Evolutionary conservation across 345 rosid genomes (phyloP).

Genomic region (Pugionium dolabratum): DNA sequence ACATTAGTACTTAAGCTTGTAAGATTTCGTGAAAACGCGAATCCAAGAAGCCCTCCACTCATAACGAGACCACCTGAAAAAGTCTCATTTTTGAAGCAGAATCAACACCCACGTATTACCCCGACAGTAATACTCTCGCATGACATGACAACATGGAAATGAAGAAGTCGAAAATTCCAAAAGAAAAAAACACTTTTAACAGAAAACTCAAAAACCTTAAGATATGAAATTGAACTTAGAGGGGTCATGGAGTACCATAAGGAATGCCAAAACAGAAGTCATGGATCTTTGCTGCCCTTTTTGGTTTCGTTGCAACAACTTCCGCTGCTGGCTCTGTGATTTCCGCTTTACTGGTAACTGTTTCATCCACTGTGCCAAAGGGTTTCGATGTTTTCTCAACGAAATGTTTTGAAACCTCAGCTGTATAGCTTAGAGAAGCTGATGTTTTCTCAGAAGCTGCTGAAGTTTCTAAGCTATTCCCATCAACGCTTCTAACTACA

Average conservation of each 20-base stretch:
- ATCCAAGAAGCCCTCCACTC: constrained; percentile 73
- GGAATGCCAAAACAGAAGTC: constrained; percentile 97
- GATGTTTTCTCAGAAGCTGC: constrained; percentile 6
- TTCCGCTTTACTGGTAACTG: constrained; percentile 24
- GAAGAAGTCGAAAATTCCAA: too few relatives aligned
- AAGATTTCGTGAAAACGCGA: constrained; percentile 65
- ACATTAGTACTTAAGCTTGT: constrained; percentile 52
- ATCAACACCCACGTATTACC: neutral
- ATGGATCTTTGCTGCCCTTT: constrained; percentile 70
- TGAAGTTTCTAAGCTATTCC: constrained; percentile 33
- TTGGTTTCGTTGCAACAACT: constrained; percentile 37
- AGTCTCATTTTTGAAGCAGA: neutral
- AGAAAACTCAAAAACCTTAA: neutral
- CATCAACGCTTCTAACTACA: constrained; percentile 55
- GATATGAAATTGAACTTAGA: neutral
- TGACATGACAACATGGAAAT: too few relatives aligned
- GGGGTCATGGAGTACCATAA: constrained; percentile 51
- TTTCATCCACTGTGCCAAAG: constrained; percentile 33
- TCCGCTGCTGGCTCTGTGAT: constrained; percentile 42
- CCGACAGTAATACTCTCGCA: too few relatives aligned
- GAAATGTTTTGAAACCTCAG: constrained; percentile 51
- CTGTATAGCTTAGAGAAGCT: constrained; percentile 43
- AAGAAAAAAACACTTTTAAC: neutral
- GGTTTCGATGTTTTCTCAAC: constrained; percentile 42
- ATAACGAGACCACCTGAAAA: constrained; percentile 65